A percentile compares a stretch with the other conserved stretches of the same genome.
Evolutionary conservation across 1,284 basidiomycete genomes (phyloP).

Genomic region (Marasmius sp.): DNA sequence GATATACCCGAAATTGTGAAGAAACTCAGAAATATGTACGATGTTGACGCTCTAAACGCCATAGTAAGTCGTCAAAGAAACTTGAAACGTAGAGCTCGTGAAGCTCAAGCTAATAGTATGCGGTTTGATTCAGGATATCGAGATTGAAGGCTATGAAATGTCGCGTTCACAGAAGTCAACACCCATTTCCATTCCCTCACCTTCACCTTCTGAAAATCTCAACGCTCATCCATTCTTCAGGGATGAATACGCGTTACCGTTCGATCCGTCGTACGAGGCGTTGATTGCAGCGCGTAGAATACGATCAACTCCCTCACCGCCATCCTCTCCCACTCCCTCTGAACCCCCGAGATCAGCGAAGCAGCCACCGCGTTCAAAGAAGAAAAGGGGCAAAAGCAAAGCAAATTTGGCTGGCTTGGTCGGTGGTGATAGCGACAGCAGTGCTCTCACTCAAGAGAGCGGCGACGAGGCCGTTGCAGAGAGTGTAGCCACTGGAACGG

Average conservation of each 20-base stretch:
- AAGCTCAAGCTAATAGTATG: conserved; percentile 5
- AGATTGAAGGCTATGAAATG: conserved; percentile 62
- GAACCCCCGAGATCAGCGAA: conserved; percentile 37
- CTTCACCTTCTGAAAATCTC: conserved; percentile 66
- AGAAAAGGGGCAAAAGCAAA: conserved; percentile 34
- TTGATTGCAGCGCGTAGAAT: conserved; percentile 63
- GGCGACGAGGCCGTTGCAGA: conserved; percentile 68
- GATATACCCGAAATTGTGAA: conserved; percentile 69
- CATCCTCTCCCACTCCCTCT: conserved; percentile 54
- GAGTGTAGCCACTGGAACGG: conserved; percentile 67
- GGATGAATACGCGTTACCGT: conserved; percentile 56
- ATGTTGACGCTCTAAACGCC: conserved; percentile 75
- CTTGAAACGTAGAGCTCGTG: neutral
- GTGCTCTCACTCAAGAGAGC: conserved; percentile 76
- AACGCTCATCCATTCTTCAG: conserved; percentile 67
- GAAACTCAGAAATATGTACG: conserved; percentile 71
- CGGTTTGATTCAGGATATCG: conserved; percentile 39
- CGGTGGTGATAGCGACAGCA: conserved; percentile 77
- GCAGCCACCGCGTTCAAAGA: conserved; percentile 24
- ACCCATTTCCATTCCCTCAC: conserved; percentile 53
- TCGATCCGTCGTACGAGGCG: conserved; percentile 55
- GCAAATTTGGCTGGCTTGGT: conserved; percentile 66
- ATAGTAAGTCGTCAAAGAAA: conserved; percentile 50
- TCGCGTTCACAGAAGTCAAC: conserved; percentile 46
- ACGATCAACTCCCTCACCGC: conserved; percentile 55